phyloP scores from a whole-genome alignment of 1,139 yeast species.

The Yamadazyma oceani region DNA sequence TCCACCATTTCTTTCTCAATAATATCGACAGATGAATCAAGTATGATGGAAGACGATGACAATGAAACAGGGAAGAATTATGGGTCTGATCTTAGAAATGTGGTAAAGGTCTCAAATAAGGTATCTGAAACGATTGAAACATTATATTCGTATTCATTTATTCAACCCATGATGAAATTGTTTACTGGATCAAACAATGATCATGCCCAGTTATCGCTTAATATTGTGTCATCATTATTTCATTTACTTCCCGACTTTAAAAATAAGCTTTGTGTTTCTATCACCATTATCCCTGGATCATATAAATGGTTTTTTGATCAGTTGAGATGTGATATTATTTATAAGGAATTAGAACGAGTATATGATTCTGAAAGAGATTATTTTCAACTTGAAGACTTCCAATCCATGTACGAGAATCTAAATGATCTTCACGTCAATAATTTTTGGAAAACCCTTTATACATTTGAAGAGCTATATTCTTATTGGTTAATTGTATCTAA shows the following conservation, averaged over 20 bases:
- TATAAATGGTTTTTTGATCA: slow-evolving; percentile 29
- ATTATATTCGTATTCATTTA: slow-evolving; percentile 26
- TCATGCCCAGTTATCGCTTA: slow-evolving; percentile 16
- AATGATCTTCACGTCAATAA: slow-evolving; percentile 9
- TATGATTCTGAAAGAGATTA: slow-evolving; percentile 21
- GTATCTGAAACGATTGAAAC: slow-evolving; percentile 11
- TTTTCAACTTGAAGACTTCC: slow-evolving; percentile 17
- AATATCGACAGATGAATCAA: slow-evolving; percentile 11
- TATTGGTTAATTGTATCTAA: slow-evolving; percentile 63
- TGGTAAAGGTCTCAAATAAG: slow-evolving; percentile 5
- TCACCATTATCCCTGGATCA: slow-evolving; percentile 37
- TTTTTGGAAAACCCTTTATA: slow-evolving; percentile 36
- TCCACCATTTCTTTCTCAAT: slow-evolving; percentile 23
- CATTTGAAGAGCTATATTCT: slow-evolving; percentile 42
- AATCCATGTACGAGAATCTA: slow-evolving; percentile 11
- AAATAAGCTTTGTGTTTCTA: slow-evolving; percentile 34
- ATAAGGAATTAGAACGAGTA: slow-evolving; percentile 6
- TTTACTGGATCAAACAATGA: slow-evolving; percentile 15
- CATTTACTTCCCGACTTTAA: slow-evolving; percentile 31
- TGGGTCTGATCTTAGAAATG: slow-evolving; percentile 2
- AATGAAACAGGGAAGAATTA: slow-evolving; percentile 12
- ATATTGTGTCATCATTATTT: slow-evolving; percentile 29
- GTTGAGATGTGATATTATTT: slow-evolving; percentile 20
- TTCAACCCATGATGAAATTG: slow-evolving; percentile 22
- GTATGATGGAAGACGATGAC: slow-evolving; percentile 12